phyloP scores from a whole-genome alignment of 2,329 filamentous ascomycete species.

The Penicillium sp. region DNA sequence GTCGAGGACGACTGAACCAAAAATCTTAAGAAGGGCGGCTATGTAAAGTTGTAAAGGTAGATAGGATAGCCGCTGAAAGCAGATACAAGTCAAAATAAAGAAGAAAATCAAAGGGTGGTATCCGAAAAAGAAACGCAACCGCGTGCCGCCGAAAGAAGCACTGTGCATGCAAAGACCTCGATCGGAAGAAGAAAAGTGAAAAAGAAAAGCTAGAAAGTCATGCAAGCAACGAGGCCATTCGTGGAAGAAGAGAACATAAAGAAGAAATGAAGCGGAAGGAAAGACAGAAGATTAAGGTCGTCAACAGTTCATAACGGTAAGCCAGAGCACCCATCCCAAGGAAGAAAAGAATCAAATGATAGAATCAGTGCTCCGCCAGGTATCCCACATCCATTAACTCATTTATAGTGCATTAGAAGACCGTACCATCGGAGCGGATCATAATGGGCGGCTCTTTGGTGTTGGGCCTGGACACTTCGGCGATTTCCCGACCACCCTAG shows the following conservation, averaged over 20 bases:
- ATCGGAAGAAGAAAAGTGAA: conserved; percentile 10
- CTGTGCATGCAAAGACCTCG: conserved; percentile 21
- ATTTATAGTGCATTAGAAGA: conserved; percentile 65
- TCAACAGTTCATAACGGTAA: conserved; percentile 38
- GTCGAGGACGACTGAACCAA: background rate
- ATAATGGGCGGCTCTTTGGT: conserved; percentile 96
- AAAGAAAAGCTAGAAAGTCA: conserved; percentile 5
- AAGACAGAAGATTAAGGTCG: conserved; percentile 14
- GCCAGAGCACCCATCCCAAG: conserved; percentile 21
- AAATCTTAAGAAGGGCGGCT: background rate
- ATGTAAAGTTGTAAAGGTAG: background rate
- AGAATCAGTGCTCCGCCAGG: conserved; percentile 25
- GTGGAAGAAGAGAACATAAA: background rate
- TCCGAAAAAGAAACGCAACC: conserved; percentile 20
- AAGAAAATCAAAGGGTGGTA: conserved; percentile 17
- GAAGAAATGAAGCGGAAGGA: background rate
- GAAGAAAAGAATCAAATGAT: conserved; percentile 4
- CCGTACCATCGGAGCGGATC: conserved; percentile 93
- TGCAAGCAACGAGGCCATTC: conserved; percentile 4
- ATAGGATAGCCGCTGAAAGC: conserved; percentile 2
- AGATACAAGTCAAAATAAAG: background rate
- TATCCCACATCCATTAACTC: conserved; percentile 31
- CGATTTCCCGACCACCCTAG: conserved; percentile 88
- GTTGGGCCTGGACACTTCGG: conserved; percentile 91
- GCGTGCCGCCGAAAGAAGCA: conserved; percentile 8